Evolutionary conservation across 768 basidiomycete genomes (phyloP).

Genomic region (Mycena capillaripes): DNA sequence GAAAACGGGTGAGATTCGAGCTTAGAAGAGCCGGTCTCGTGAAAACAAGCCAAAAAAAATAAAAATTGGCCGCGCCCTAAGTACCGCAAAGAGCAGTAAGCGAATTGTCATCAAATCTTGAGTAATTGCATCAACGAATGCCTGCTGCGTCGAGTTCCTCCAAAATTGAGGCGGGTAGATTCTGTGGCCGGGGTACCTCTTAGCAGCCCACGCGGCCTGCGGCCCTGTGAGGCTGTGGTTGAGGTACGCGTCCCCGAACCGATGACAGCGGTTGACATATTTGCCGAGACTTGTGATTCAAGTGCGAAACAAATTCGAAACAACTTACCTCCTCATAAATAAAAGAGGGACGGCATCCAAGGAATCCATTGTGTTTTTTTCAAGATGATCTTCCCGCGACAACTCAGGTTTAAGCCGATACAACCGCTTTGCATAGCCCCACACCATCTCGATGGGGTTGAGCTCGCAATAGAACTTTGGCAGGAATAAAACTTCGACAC

Average conservation of each 20-base stretch:
- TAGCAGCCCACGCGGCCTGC: constrained; percentile 8
- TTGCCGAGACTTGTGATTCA: not conserved
- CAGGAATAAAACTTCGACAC: constrained; percentile 37
- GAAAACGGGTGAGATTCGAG: too few species aligned
- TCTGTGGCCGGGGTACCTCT: constrained; percentile 30
- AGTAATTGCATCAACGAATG: constrained; percentile 1
- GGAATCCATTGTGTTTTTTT: constrained; percentile 7
- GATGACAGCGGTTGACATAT: constrained; percentile 3
- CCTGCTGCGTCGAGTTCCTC: constrained; percentile 8
- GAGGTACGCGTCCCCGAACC: constrained; percentile 2
- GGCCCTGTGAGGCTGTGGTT: constrained; percentile 9
- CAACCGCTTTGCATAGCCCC: constrained; percentile 41
- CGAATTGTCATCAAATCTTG: too few species aligned
- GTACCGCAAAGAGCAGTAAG: too few species aligned
- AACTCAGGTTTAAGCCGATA: constrained; percentile 36
- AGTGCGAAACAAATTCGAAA: not conserved
- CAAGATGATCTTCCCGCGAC: constrained; percentile 1
- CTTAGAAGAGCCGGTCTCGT: too few species aligned
- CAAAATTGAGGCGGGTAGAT: constrained; percentile 13
- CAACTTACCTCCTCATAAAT: constrained; percentile 1
- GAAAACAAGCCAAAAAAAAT: not conserved
- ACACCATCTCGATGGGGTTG: constrained; percentile 45
- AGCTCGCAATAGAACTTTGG: constrained; percentile 18
- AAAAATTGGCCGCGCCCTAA: too few species aligned
- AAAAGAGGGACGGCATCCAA: constrained; percentile 33